phyloP scores from a whole-genome alignment of 208 protist species.

The Leishmania arabica region DNA sequence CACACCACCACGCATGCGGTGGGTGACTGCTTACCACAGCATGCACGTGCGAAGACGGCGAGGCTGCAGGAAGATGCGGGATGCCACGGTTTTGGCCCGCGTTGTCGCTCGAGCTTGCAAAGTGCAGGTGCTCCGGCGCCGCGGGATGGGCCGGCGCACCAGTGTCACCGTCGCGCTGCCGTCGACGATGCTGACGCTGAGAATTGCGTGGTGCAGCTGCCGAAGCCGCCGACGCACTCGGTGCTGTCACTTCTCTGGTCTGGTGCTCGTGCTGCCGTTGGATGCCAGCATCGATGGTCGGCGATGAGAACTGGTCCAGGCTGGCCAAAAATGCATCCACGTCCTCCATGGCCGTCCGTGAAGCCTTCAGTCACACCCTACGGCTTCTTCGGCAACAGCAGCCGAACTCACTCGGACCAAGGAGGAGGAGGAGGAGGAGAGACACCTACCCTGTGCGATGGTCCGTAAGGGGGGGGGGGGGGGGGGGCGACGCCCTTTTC shows the following conservation, averaged over 20 bases:
- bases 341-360: conserved; percentile 39
- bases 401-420: not conserved
- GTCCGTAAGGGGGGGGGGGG: not conserved
- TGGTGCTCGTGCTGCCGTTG: conserved; percentile 17
- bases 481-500: not conserved
- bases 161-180: not conserved
- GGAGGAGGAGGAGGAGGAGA: not conserved
- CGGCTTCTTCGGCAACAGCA: not conserved
- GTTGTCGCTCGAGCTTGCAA: not conserved
- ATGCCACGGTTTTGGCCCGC: not conserved
- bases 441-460: not conserved
- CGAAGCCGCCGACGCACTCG: not conserved
- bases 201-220: not conserved
- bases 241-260: not conserved
- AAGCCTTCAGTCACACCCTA: not conserved
- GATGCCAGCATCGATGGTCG: conserved; percentile 43
- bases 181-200: conserved; percentile 9
- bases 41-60: not conserved
- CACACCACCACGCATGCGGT: conserved; percentile 24
- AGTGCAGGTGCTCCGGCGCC: not conserved
- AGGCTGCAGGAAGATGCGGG: not conserved
- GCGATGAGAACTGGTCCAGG: conserved; percentile 46
- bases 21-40: not conserved
- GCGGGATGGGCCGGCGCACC: not conserved
- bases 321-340: conserved; percentile 61